These are phyloP conservation scores for Bruguiera parviflora DNA, from an alignment of 345 rosid species.

Conservation along the genomic window DNA sequence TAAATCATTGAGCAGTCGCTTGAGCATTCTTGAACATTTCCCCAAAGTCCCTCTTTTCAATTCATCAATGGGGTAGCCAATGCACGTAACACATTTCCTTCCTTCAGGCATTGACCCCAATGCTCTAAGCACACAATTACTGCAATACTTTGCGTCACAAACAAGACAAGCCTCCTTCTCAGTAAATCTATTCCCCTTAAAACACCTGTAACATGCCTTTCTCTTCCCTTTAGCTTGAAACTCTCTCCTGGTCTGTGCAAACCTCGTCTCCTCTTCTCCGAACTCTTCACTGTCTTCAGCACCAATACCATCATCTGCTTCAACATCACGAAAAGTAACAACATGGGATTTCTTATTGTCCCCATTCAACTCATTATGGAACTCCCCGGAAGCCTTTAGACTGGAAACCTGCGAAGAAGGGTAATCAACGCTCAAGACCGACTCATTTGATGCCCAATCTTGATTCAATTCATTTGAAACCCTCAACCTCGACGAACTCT, in stretches of 20 bases:
- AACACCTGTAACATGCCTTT: constrained; percentile 85
- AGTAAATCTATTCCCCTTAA: constrained; percentile 79
- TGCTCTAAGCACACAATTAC: constrained; percentile 92
- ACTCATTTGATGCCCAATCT: constrained; percentile 82
- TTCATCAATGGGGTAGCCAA: constrained; percentile 80
- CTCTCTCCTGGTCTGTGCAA: constrained; percentile 42
- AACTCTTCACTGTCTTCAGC: constrained; percentile 28
- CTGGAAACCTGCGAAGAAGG: constrained; percentile 77
- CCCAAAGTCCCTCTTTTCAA: constrained; percentile 68
- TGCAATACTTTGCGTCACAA: constrained; percentile 90
- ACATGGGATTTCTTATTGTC: constrained; percentile 51
- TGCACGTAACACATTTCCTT: constrained; percentile 93
- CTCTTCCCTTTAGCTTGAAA: constrained; percentile 74
- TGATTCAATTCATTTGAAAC: constrained; percentile 48
- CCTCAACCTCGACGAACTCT: constrained; percentile 43
- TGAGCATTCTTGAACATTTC: constrained; percentile 90
- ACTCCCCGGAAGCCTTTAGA: constrained; percentile 48
- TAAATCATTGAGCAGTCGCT: constrained; percentile 81
- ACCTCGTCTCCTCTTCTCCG: constrained; percentile 39
- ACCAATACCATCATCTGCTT: constrained; percentile 52
- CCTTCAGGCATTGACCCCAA: constrained; percentile 99
- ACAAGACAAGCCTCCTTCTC: constrained; percentile 97
- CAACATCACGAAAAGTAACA: constrained; percentile 69
- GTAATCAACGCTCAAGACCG: constrained; percentile 78
- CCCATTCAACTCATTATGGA: constrained; percentile 30